Evolutionary conservation across 106 monocot species (phyloP).

Genomic region (Dendrobium chrysotoxum): DNA sequence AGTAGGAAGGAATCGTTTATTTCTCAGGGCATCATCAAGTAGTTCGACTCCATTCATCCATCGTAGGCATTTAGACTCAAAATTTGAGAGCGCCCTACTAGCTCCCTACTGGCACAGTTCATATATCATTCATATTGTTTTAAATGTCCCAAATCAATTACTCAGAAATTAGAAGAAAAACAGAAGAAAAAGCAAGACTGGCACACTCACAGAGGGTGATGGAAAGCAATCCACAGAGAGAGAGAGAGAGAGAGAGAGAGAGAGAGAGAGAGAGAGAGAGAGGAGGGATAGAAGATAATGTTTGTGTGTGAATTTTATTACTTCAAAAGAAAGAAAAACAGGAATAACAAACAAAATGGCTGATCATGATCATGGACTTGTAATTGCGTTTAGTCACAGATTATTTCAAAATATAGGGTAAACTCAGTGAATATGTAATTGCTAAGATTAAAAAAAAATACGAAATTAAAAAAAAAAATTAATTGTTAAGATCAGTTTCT

Average conservation of each 20-base stretch:
- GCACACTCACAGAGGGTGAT: background rate
- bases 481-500: background rate
- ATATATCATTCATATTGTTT: background rate
- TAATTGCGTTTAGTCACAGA: background rate
- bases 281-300: background rate
- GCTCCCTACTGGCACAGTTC: background rate
- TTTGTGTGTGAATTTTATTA: background rate
- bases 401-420: background rate
- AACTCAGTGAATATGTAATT: background rate
- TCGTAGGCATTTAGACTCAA: slow-evolving; percentile 9
- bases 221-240: background rate
- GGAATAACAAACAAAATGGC: background rate
- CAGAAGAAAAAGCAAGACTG: background rate
- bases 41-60: slow-evolving; percentile 67
- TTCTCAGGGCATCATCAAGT: slow-evolving; percentile 42
- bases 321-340: background rate
- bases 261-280: background rate
- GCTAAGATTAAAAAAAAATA: no score
- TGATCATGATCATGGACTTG: background rate
- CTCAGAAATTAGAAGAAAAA: background rate
- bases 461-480: no score
- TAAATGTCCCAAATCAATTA: background rate
- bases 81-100: background rate
- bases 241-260: background rate
- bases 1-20: slow-evolving; percentile 62